These are phyloP conservation scores for Sporisorium exsertum DNA, from an alignment of 1,284 basidiomycete genomes.

Conservation along the genomic window DNA sequence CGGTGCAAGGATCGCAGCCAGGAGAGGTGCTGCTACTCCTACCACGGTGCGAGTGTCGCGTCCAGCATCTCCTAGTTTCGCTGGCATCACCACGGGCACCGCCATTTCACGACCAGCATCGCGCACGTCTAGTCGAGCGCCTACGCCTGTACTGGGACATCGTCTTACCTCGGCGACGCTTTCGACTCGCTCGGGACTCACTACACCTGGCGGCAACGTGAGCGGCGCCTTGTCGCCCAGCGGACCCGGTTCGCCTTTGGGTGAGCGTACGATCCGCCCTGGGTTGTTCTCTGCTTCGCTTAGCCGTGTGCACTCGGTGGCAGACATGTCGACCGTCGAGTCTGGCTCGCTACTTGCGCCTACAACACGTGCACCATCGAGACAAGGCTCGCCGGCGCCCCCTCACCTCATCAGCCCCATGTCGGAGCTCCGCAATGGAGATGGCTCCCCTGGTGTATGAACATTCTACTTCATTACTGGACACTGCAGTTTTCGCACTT, in stretches of 20 bases:
- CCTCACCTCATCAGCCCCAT: constrained; percentile 34
- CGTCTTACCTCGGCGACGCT: constrained; percentile 45
- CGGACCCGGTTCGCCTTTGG: constrained; percentile 38
- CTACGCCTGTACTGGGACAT: constrained; percentile 48
- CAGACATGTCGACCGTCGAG: constrained; percentile 35
- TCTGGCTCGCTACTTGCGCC: constrained; percentile 27
- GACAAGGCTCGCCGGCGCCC: constrained; percentile 41
- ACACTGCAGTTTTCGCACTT: not conserved
- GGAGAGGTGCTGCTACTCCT: constrained; percentile 33
- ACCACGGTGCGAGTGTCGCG: constrained; percentile 40
- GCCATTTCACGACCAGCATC: constrained; percentile 51
- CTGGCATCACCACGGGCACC: constrained; percentile 28
- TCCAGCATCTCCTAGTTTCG: constrained; percentile 45
- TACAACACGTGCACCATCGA: constrained; percentile 27
- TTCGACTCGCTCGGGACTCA: constrained; percentile 29
- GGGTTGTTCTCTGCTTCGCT: constrained; percentile 39
- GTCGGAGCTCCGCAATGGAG: constrained; percentile 24
- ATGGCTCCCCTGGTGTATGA: constrained; percentile 18
- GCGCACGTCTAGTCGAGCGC: constrained; percentile 46
- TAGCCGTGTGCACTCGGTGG: constrained; percentile 39
- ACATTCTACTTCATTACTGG: not conserved
- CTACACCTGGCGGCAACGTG: constrained; percentile 21
- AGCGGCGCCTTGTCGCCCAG: constrained; percentile 28
- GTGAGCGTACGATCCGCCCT: constrained; percentile 30
- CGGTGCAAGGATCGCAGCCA: constrained; percentile 32